Percentiles rank a stretch among this genome's conserved stretches.
These are phyloP conservation scores for Hygrophila difformis DNA, from an alignment of 257 asterid genomes.

Conservation along the genomic window DNA sequence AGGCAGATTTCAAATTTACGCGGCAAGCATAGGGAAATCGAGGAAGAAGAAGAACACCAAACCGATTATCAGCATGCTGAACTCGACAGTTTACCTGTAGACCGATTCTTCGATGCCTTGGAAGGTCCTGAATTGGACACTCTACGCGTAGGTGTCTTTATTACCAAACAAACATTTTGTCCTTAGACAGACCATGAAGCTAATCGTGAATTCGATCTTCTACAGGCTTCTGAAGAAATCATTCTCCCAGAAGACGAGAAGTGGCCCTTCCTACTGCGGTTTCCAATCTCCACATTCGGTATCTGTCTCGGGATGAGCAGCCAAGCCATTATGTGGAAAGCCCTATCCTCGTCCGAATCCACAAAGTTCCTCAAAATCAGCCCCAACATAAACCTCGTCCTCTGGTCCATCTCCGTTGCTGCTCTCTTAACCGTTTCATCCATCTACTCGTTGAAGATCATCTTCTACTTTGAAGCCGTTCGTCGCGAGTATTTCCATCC, in stretches of 20 bases:
- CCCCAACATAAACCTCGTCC: neutral
- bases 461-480: neutral
- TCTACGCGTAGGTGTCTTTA: slow-evolving; percentile 29
- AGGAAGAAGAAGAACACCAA: slow-evolving; percentile 18
- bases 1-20: slow-evolving; percentile 50
- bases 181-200: neutral
- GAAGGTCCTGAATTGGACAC: slow-evolving; percentile 60
- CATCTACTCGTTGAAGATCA: neutral
- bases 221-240: slow-evolving; percentile 45
- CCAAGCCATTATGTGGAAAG: neutral
- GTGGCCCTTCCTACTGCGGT: neutral
- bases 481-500: neutral
- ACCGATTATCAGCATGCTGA: slow-evolving; percentile 24
- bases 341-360: neutral
- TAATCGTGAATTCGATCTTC: neutral
- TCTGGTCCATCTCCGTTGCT: neutral
- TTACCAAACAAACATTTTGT: neutral
- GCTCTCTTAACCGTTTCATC: neutral
- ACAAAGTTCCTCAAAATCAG: neutral
- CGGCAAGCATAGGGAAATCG: slow-evolving; percentile 28
- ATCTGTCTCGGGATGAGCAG: neutral
- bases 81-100: slow-evolving; percentile 26
- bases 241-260: neutral
- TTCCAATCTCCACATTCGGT: neutral
- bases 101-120: slow-evolving; percentile 57